Base-by-base conservation (phyloP, 257 asterid species). In the Osmanthus fragrans region DNA sequence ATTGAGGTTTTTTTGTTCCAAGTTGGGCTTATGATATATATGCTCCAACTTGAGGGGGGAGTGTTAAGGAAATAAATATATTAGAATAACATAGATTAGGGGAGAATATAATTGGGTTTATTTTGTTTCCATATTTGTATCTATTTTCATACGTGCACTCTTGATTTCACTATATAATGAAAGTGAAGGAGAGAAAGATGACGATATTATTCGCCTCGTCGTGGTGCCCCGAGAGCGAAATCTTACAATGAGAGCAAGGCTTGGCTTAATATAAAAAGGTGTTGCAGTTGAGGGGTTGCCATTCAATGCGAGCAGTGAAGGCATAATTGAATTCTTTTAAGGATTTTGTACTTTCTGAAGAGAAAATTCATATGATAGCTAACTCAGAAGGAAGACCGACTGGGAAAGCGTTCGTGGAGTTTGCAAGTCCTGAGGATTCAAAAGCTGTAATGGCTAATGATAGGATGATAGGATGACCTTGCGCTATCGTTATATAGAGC, bases 361-460 rank as follows among this genome's bases (percentile, higher is more conserved):
- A 91, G 56, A 89, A 88, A 80, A 85, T 95, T 81, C 89, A 90
- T 78, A 78, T 92, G 70, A 86, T 96, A 27, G 86, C 90, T 64
- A 93, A 87, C 78, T 87, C 92, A 4, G 97, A 90, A 83, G 97
- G 98, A 54, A 87, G 97, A 81, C 88, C 99, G 9, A 92, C 97
- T 40, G 98, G 99, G 76, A 98, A 95, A 89, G 98, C 97, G 3
- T 90, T 86, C 83, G 99, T 91, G 79, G 99, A 94, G 83, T 94
- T 94, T 87, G 90, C 86, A 29, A 90, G 86, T 82, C 81, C 97
- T 19, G 96, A 94, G 79, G 97, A 92, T 74, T 92, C 98, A 15
- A 89, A 73, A 80, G 90, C 89, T 84, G 97, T 97, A 27, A 91
- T 93, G 98, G 80, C 92, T 47, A 95, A 92, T 92, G 99, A 95